These are phyloP conservation scores for Nothophaeocryptopus gaeumannii DNA, from an alignment of 2,329 filamentous ascomycete genomes.

Conservation along the genomic window DNA sequence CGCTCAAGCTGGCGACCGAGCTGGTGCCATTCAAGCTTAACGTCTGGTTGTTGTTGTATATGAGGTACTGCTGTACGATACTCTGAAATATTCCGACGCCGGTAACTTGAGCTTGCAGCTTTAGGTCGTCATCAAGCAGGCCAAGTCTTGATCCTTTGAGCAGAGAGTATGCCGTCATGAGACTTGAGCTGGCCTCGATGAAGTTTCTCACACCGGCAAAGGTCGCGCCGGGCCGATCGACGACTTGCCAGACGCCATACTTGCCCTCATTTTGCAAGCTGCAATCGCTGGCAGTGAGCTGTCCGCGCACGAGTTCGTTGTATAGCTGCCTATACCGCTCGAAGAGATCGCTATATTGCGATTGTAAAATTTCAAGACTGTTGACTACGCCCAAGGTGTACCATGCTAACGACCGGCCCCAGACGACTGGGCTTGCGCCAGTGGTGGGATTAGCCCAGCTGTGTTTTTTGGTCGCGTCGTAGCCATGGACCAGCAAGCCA, in stretches of 20 bases:
- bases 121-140: constrained; percentile 32
- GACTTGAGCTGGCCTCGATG: constrained; percentile 58
- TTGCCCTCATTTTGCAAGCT: constrained; percentile 16
- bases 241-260: constrained; percentile 56
- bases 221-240: constrained; percentile 46
- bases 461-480: constrained; percentile 50
- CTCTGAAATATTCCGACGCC: constrained; percentile 53
- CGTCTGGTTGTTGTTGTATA: constrained; percentile 47
- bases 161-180: constrained; percentile 57
- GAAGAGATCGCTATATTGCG: constrained; percentile 18
- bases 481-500: constrained; percentile 54
- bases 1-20: constrained; percentile 52
- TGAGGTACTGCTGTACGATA: constrained; percentile 44
- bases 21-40: constrained; percentile 43
- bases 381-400: constrained; percentile 54
- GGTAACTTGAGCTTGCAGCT: constrained; percentile 24
- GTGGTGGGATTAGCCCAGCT: constrained; percentile 52
- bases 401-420: constrained; percentile 56
- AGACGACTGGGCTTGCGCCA: constrained; percentile 53
- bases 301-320: constrained; percentile 39
- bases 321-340: constrained; percentile 40
- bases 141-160: constrained; percentile 47
- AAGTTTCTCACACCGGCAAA: constrained; percentile 50
- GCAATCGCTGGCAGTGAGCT: constrained; percentile 40
- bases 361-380: constrained; percentile 43